Evolutionary conservation across 31 red algal genomes (phyloP).

Genomic region (Bonnemaisonia californica): DNA sequence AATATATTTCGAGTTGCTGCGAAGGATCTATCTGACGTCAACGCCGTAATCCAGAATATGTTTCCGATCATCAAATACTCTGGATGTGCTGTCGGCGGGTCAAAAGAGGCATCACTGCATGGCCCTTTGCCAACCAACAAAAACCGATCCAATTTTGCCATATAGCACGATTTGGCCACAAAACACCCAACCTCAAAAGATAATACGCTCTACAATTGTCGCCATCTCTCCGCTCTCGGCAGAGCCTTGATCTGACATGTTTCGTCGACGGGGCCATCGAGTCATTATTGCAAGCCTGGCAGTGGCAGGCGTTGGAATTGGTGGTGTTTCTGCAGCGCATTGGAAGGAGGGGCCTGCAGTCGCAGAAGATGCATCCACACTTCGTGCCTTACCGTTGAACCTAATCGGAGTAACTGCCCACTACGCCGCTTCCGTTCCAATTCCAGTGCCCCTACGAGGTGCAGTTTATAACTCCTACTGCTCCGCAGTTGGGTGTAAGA

Average conservation of each 20-base stretch:
- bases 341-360: slow-evolving; percentile 38
- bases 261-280: not conserved
- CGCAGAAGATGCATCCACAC: slow-evolving; percentile 13
- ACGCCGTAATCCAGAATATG: not conserved
- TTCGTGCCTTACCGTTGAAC: slow-evolving; percentile 45
- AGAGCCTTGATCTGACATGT: no score
- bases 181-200: no score
- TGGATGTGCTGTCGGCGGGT: no score
- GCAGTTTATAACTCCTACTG: slow-evolving; percentile 33
- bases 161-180: no score
- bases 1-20: slow-evolving; percentile 41
- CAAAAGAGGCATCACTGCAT: no score
- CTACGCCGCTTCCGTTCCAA: slow-evolving; percentile 45
- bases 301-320: slow-evolving; percentile 25
- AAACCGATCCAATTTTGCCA: no score
- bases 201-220: no score
- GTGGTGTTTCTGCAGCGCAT: slow-evolving; percentile 37
- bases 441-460: slow-evolving; percentile 31
- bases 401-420: slow-evolving; percentile 43
- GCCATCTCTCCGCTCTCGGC: no score
- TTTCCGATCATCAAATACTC: not conserved
- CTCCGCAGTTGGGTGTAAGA: slow-evolving; percentile 39
- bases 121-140: no score
- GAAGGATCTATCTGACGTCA: not conserved
- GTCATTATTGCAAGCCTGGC: not conserved